Evolutionary conservation across 352 stramenopile genomes (phyloP).

Genomic region (Thraustochytrium striatum): DNA sequence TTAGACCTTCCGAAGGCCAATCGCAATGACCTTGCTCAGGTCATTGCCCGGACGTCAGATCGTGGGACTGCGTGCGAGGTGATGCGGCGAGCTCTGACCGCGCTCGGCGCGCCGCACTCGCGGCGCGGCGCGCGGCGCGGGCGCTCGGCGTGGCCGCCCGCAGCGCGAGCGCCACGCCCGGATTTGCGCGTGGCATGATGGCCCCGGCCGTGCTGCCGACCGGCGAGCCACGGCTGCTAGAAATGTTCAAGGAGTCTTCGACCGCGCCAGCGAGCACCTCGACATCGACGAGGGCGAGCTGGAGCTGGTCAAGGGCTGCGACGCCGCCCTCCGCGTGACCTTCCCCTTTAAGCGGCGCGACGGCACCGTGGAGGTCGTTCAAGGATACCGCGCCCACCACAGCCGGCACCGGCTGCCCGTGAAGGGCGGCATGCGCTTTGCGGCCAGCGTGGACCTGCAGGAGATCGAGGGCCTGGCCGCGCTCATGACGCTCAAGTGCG

Average conservation of each 20-base stretch:
- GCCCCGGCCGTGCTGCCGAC: background rate
- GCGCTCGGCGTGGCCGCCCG: background rate
- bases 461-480: slow-evolving; percentile 51
- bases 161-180: background rate
- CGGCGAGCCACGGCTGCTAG: slow-evolving; percentile 45
- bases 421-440: slow-evolving; percentile 51
- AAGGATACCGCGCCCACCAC: slow-evolving; percentile 52
- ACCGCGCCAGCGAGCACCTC: slow-evolving; percentile 40
- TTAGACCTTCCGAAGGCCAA: too few relatives aligned
- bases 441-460: slow-evolving; percentile 45
- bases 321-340: slow-evolving; percentile 43
- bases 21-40: too few relatives aligned
- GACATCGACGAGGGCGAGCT: slow-evolving; percentile 44
- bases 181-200: too few relatives aligned
- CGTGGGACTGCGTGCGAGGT: too few relatives aligned
- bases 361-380: slow-evolving; percentile 48
- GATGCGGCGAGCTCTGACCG: too few relatives aligned
- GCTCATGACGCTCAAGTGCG: slow-evolving; percentile 53
- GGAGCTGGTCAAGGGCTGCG: slow-evolving; percentile 49
- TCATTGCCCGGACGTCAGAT: too few relatives aligned
- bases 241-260: slow-evolving; percentile 53
- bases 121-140: too few relatives aligned
- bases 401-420: slow-evolving; percentile 49
- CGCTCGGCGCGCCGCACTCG: background rate
- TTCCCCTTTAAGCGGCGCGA: slow-evolving; percentile 50